Base-by-base conservation (phyloP, 2,329 filamentous ascomycete genomes). In the Aspergillus tamarii region DNA sequence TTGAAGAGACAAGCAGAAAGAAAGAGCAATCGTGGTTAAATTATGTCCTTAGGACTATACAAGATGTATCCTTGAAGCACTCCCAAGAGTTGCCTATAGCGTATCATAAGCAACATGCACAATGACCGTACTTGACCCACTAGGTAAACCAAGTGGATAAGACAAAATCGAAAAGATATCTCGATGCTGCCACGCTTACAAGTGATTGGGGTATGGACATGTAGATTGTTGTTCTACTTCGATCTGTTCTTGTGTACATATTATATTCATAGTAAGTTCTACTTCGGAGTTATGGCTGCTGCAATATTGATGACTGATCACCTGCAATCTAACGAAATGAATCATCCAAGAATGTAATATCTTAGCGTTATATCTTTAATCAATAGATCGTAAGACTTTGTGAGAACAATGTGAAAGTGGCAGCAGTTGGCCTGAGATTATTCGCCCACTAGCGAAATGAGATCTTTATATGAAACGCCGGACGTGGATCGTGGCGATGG, bases 381-480 rank as follows among this genome's bases (percentile, higher is more conserved):
- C 21, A 21, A 53, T 53, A 16, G 28, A 55, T 55, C 52, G 32
- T 26, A 55, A 55, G 52, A 39, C 52, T 28, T 32, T 19, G n/a
- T 26, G 45, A 21, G 19, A 7, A 34, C n/a, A 34, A 34, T 36
- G 21, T 21, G 21, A 55, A 39, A 12, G 12, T 39, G 52, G 32
- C 32, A 55, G 32, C 34, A 23, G 21, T 39, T 39, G 11, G n/a
- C 21, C 12, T 55, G 32, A 28, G 32, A 9, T 21, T 34, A 55
- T 39, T 55, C 32, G n/a, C 52, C 21, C 19, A 39, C 32, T 39
- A 36, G 32, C 21, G 34, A 55, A 39, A 55, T 55, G 52, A 55
- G 32, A 8, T 19, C n/a, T 55, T 41, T 55, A 55, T 21, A 55
- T 55, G 52, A 55, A 55, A 55, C 52, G 6, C 52, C 52, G 52